Percentiles rank a stretch among this genome's conserved stretches.
Evolutionary conservation across 257 asterid genomes (phyloP).

Genomic region (Solanum appendiculatum): DNA sequence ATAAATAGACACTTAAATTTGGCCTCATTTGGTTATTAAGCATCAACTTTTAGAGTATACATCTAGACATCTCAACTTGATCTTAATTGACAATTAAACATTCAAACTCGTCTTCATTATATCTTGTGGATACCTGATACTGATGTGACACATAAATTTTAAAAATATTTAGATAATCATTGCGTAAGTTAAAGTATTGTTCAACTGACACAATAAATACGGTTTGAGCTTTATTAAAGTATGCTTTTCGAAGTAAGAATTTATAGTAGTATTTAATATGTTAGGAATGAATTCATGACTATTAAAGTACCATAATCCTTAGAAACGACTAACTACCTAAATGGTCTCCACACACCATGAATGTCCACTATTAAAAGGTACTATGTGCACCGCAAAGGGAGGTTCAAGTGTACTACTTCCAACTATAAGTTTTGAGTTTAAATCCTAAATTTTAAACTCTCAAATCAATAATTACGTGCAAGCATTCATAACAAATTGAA

Average conservation of each 20-base stretch:
- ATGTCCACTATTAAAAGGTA: neutral
- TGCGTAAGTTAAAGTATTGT: no score
- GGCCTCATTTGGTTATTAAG: no score
- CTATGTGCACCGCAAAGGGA: neutral
- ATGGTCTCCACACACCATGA: neutral
- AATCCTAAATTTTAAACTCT: neutral
- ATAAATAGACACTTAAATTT: no score
- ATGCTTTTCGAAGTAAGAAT: neutral
- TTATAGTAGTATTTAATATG: neutral
- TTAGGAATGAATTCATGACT: neutral
- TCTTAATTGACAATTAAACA: no score
- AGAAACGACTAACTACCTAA: neutral
- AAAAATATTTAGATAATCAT: no score
- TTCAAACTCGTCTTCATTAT: no score
- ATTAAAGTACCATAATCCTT: neutral
- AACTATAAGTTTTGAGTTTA: neutral
- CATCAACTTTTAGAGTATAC: neutral
- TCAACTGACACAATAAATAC: neutral
- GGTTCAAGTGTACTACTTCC: neutral
- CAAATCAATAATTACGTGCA: neutral
- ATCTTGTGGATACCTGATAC: neutral
- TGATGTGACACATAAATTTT: no score
- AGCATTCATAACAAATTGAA: neutral
- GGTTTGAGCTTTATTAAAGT: neutral
- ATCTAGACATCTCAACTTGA: neutral